Evolutionary conservation across 257 asterid species (phyloP), one percentile per base, ranked within the genome.

Genomic region (Primulina huaijiensis): DNA sequence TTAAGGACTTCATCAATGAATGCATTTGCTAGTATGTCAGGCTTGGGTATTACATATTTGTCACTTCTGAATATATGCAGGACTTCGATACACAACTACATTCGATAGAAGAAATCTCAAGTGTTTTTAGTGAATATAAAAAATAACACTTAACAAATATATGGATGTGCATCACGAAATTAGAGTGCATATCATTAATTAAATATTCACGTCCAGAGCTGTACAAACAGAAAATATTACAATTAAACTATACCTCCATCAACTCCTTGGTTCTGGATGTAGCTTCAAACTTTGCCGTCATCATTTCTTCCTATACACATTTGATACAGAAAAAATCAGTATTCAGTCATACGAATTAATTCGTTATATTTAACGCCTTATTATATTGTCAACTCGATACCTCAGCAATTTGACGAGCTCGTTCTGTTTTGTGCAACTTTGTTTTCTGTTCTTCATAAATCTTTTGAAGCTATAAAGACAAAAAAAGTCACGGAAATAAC

Each of bases 351-450:
- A 58, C 65, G 27, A 67, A 61, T 56, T 58, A 11, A 37, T 53
- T 16, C 43, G 57, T 62, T 27, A 53, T 23, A 66, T 40, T 14
- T 37, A 38, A 57, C 60, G 75, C 34, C 65, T 53, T 34, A 58
- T 31, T 69, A 40, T 75, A 57, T 30, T 58, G 29, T 59, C 68
- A 30, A 69, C 53, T 62, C 62, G 76, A 74, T 77, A 86, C 99
- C 95, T 93, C 97, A 29, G 99, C 96, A 74, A 87, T 82, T 72
- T 82, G 87, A 84, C 89, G 99, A 69, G 99, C 96, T 16, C 97
- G 92, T 75, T 89, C 89, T 77, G 96, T 90, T 86, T 93, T 90
- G 20, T 85, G 92, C 75, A 93, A 72, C 84, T 81, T 89, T n/a
- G 80, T 75, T 79, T 80, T 89, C 84, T 87, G 96, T 64, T 85